Evolutionary conservation across 2,329 filamentous ascomycete species (phyloP).

Genomic region (Thelonectria blattea): DNA sequence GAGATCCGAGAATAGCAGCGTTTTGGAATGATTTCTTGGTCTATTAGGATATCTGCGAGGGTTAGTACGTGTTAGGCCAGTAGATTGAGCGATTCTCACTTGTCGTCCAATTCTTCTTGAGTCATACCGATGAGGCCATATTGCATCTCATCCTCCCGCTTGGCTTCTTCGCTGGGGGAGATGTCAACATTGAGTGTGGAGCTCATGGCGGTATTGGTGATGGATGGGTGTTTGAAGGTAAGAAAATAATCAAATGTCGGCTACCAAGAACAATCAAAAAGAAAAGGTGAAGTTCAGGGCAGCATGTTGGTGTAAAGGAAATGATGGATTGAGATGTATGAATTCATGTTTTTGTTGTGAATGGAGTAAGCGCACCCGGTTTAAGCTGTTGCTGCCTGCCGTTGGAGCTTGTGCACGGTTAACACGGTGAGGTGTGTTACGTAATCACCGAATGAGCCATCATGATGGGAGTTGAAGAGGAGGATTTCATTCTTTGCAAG

Average conservation of each 20-base stretch:
- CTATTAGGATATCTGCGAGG: slow-evolving; percentile 77
- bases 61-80: slow-evolving; percentile 25
- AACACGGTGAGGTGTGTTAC: neutral
- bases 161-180: slow-evolving; percentile 44
- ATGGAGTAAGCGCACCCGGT: neutral
- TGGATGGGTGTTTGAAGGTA: neutral
- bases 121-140: slow-evolving; percentile 51
- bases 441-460: neutral
- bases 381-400: slow-evolving; percentile 1
- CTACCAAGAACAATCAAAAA: neutral
- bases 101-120: slow-evolving; percentile 52
- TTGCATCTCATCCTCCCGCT: slow-evolving; percentile 59
- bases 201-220: slow-evolving; percentile 16
- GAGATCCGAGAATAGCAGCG: slow-evolving; percentile 81
- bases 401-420: neutral
- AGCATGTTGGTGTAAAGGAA: neutral
- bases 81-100: slow-evolving; percentile 39
- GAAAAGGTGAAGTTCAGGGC: neutral
- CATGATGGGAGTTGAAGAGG: neutral
- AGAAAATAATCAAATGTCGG: neutral
- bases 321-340: neutral
- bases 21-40: slow-evolving; percentile 79
- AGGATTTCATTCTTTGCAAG: neutral
- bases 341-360: neutral
- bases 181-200: slow-evolving; percentile 10